Evolutionary conservation across 306 rosid species (phyloP), one percentile per base, ranked within the genome.

Genomic region (Cicer chorassanicum): DNA sequence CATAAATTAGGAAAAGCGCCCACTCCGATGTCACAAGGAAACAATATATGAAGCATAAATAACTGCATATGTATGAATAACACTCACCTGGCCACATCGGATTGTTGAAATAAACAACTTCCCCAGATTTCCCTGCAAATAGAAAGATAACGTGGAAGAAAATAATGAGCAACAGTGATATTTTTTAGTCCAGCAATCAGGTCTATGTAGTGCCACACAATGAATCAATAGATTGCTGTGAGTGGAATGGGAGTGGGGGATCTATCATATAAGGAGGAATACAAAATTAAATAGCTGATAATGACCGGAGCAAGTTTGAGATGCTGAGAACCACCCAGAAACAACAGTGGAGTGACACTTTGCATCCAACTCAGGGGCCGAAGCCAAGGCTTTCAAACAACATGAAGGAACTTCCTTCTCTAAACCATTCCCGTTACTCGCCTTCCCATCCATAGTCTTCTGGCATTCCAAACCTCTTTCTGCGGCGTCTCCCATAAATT

Each of bases 361-460:
- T 0, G 97, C 86, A 54, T 92, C 98, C 10, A 71, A 81, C 87
- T 92, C 96, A 21, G 97, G 90, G 68, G 66, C 80, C 29, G 95
- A 90, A 64, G 93, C 88, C 82, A 14, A 80, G 34, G 99, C 98
- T 84, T 92, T 95, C 84, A 92, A 87, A 86, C 99, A 95, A 62
- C 99, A 95, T 68, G 99, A 89, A 74, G 99, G 93, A 57, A 89
- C 83, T 61, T 68, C 84, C 85, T 90, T 85, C 86, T 69, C 79
- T 9, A 48, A 53, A 56, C 83, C 87, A 75, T 85, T 92, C 81
- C 79, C 68, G 1, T 78, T 80, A 89, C 88, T 92, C 98, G 14
- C 96, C 99, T 90, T 92, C 98, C 93, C 99, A 92, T 90, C 97
- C 97, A 71, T 94, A 89, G 80, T 89, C 92, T 85, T 94, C 93